These are phyloP conservation scores for Urtica urens DNA, from an alignment of 306 rosid species.

Conservation along the genomic window DNA sequence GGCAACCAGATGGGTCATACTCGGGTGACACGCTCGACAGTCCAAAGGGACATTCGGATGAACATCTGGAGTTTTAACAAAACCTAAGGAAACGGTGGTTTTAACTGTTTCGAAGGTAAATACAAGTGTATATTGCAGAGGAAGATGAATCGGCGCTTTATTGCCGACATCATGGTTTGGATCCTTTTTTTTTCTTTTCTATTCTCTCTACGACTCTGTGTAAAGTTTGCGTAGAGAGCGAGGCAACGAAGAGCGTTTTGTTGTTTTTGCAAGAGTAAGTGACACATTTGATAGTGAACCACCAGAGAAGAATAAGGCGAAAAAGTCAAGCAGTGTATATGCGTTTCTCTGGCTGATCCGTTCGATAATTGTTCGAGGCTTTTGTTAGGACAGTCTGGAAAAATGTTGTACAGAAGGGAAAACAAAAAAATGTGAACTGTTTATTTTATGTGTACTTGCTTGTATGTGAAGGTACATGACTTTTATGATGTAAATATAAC, in stretches of 20 bases:
- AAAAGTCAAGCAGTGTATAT: conserved; percentile 34
- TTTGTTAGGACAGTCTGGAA: too few relatives aligned
- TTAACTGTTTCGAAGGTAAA: conserved; percentile 49
- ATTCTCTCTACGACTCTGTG: conserved; percentile 25
- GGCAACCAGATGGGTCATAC: conserved; percentile 86
- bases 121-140: conserved; percentile 53
- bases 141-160: conserved; percentile 13
- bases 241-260: conserved; percentile 37
- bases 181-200: conserved; percentile 12
- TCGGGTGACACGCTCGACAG: conserved; percentile 67
- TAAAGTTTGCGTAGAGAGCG: conserved; percentile 23
- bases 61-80: conserved; percentile 38
- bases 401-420: too few relatives aligned
- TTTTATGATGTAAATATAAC: too few relatives aligned
- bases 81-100: conserved; percentile 33
- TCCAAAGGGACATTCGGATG: conserved; percentile 55
- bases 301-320: conserved; percentile 46
- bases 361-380: too few relatives aligned
- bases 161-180: conserved; percentile 1
- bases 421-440: too few relatives aligned
- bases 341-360: conserved; percentile 31
- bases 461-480: too few relatives aligned
- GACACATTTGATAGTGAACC: conserved; percentile 32
- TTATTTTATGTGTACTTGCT: too few relatives aligned
- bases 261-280: conserved; percentile 36